Base-by-base conservation (phyloP, 441 rosid genomes). In the Macaranga tanarius region DNA sequence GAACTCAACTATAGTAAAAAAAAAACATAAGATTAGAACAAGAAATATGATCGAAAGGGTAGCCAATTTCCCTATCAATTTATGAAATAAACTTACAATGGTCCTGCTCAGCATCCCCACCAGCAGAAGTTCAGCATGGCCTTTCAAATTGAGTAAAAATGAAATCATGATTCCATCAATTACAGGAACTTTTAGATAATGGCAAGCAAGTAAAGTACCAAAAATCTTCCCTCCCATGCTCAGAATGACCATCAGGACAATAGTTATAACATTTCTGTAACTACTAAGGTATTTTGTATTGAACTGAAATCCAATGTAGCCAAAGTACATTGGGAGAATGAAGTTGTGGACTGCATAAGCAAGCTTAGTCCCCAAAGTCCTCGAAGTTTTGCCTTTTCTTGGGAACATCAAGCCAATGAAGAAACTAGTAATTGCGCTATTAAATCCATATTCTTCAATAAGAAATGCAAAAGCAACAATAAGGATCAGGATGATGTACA, bases 271-370 rank as follows among this genome's bases (percentile, higher is more conserved):
- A 57, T 71, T 77, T 44, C 68, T 64, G 10, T 50, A 22, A 11
- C 50, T 67, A 28, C 20, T 60, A 44, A 86, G 51, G 31, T 69
- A 59, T 2, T 10, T 25, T 1, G 78, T 59, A 69, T 87, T 80
- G 66, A 92, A 83, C 52, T 88, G 92, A 72, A 92, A 92, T 19
- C 96, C 98, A 7, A 87, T 81, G 68, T 83, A 89, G 67, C 97
- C 93, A 12, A 90, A 94, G 81, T 86, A 94, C 15, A 92, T 81
- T 4, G 98, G 98, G 25, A 92, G 92, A 19, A 94, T 65, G 77
- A 92, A 92, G 79, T 88, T 92, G 72, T 90, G 82, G 54, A 90
- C 86, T 12, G 90, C 82, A 64, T 87, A 92, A 58, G 85, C 81
- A 72, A 94, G 85, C 64, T 86, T 87, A 22, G 71, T 79, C 47